Evolutionary conservation across 192 early-diverging fungal species (phyloP).

Genomic region (Podila horticola): DNA sequence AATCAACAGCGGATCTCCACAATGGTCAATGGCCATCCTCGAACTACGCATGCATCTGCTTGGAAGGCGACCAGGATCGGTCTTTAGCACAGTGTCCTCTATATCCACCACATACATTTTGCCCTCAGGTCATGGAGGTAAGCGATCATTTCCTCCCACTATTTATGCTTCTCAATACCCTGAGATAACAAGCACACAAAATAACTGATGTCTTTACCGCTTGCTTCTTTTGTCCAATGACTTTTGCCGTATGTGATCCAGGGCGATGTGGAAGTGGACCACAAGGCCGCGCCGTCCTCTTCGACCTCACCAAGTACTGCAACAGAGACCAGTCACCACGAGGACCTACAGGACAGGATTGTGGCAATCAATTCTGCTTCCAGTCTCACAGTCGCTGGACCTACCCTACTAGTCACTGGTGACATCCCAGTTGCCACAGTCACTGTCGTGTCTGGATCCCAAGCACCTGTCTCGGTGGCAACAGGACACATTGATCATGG

Average conservation of each 20-base stretch:
- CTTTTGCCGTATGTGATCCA: background rate
- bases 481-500: background rate
- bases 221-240: no score
- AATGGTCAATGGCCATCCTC: background rate
- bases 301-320: background rate
- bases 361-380: slow-evolving; percentile 8
- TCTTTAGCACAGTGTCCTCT: background rate
- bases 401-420: slow-evolving; percentile 11
- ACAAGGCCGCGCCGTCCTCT: background rate
- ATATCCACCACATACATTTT: background rate
- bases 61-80: background rate
- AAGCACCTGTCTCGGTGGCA: background rate
- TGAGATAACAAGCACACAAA: no score
- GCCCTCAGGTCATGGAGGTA: background rate
- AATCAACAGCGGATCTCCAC: background rate
- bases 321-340: background rate
- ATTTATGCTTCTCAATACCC: no score
- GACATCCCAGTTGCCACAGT: background rate
- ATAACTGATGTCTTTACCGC: no score
- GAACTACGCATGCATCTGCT: background rate
- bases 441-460: background rate
- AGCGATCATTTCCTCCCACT: background rate
- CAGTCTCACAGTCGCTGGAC: slow-evolving; percentile 11
- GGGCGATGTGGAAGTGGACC: background rate
- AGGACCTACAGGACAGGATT: background rate